Conservation (phyloP, 2,329 filamentous ascomycete genomes). For the Stagonosporopsis vannaccii region DNA sequence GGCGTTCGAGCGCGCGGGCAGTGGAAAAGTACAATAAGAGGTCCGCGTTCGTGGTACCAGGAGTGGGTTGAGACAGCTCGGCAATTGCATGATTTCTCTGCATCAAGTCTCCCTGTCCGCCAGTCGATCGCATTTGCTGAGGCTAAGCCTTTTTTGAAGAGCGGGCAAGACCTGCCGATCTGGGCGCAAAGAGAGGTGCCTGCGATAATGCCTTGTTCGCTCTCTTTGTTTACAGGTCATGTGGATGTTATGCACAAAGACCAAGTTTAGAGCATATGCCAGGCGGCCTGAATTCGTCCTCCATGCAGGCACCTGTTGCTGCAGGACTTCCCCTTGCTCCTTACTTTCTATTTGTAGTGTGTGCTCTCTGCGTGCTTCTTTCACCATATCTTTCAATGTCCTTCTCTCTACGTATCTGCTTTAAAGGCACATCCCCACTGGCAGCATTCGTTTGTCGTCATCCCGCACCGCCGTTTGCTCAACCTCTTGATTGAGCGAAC, state of each 20-base stretch:
- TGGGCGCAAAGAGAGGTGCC: neutral
- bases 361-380: neutral
- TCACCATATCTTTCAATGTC: neutral
- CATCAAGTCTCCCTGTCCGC: neutral
- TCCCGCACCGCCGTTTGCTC: slow-evolving; percentile 9
- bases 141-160: neutral
- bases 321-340: neutral
- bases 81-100: neutral
- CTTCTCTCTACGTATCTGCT: neutral
- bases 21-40: slow-evolving; percentile 8
- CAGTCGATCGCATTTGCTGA: neutral
- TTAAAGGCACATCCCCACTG: too few relatives aligned
- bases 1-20: slow-evolving; percentile 29
- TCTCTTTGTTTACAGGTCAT: neutral
- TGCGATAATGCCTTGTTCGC: neutral
- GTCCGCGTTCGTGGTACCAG: neutral
- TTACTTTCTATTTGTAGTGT: neutral
- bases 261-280: neutral
- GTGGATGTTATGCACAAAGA: neutral
- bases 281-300: neutral
- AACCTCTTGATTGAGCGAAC: neutral
- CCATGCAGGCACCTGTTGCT: neutral
- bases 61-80: neutral
- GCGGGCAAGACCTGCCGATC: neutral
- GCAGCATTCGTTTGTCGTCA: neutral